Base-by-base conservation (phyloP, 2,329 filamentous ascomycete genomes). In the Acrocalymma vagum region DNA sequence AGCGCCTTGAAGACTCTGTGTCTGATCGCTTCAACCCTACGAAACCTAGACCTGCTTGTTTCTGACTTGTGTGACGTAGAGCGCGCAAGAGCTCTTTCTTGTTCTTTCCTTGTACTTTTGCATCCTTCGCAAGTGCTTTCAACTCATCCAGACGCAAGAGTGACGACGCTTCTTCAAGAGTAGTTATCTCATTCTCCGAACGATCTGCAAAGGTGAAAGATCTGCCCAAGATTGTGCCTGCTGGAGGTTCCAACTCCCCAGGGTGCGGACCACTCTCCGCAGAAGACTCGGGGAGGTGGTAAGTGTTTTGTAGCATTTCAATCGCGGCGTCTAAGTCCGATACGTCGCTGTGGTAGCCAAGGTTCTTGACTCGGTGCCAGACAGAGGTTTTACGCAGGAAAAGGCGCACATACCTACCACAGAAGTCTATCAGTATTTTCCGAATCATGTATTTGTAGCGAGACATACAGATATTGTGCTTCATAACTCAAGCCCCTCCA, bases 341-440 rank as follows among this genome's bases (percentile, higher is more conserved):
- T 46, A 99, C 87, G 64, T 97, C 92, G 51, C 84, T 82, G 60
- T 93, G 83, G 60, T 96, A 96, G 2, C 84, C 83, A 17, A 99
- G 72, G 15, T 84, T 83, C 57, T 81, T 83, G 49, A 90, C 81
- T 8, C 94, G 85, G 74, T 96, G 91, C 94, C 94, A 99, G 2
- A 85, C 85, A 15, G 88, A 88, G 1, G 90, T 90, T 68, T 99
- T 99, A 30, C 94, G 85, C 3, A 99, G 77, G 62, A 99, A 99
- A 2, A 99, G 75, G 15, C 94, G 85, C 10, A 97, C 92, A 71
- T 96, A 95, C 63, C 89, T 93, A 29, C n/a, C 11, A 27, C 11
- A 31, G 7, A 9, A 8, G 9, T 24, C 13, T 9, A 23, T 39
- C 16, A 50, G 35, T 8, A 21, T n/a, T 11, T 15, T 16, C 9